Evolutionary conservation across 805 yeast species (phyloP), one percentile per base, ranked within the genome.

Genomic region (Kodamaea sagamina): DNA sequence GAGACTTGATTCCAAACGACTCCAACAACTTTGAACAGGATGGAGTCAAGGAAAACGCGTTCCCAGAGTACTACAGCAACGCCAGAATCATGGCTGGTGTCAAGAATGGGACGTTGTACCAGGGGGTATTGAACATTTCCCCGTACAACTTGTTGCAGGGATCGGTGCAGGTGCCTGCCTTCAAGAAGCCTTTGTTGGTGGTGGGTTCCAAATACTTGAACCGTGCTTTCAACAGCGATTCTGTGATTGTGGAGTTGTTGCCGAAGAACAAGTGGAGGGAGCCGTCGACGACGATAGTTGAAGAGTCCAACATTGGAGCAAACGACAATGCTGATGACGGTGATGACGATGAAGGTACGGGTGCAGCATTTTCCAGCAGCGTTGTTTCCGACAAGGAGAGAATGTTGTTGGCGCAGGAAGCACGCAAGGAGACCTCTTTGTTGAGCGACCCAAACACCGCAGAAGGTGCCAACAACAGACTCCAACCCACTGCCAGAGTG

Each of bases 401-500:
- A 46, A 73, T 81, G 43, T 56, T 82, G 13, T 71, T 90, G 36
- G 84, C 89, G 0, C 85, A 84, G 50, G 92, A 88, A 49, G 97
- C 97, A 0, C 71, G 79, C 24, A 63, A 52, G 39, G 84, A 83
- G 2, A 86, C 82, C 26, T 53, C 65, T 2, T 17, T 17, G 6
- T 25, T 24, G 31, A 34, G 10, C 27, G 19, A 34, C 37, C 52
- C 56, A 7, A 63, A 73, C 22, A 62, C 59, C 9, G 72, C 67
- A 3, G 75, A 68, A 12, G 63, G 62, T 16, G 61, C 66, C 8
- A 64, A 62, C 36, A 61, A 61, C 38, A 77, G 77, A 49, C 62
- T 84, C 16, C 89, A 86, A 58, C 99, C 98, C n/a, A 92, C 99
- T 0, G 98, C 95, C 2, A 79, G 81, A 52, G 86, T 93, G 26